Conservation (phyloP, 2,329 filamentous ascomycete genomes). For the Phoma herbarum region DNA sequence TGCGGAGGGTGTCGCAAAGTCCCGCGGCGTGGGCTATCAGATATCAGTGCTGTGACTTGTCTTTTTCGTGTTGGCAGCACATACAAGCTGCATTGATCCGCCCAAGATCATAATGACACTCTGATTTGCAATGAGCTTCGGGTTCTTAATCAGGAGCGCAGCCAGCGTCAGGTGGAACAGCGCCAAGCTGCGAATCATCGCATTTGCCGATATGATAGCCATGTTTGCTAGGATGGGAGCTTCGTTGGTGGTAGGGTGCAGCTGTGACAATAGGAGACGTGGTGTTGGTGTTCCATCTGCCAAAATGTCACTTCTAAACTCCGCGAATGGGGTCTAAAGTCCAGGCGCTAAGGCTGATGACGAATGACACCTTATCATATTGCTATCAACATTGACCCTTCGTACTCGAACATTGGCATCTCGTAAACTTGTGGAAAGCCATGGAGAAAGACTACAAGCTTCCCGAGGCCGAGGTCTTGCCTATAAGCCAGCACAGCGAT, state of each 20-base stretch:
- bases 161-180: slow-evolving; percentile 86
- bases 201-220: slow-evolving; percentile 81
- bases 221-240: slow-evolving; percentile 60
- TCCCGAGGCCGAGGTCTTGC: slow-evolving; percentile 5
- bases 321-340: slow-evolving; percentile 18
- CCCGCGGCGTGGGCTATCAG: slow-evolving; percentile 68
- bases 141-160: slow-evolving; percentile 82
- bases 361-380: slow-evolving; percentile 14
- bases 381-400: background rate
- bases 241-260: background rate
- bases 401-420: slow-evolving; percentile 2
- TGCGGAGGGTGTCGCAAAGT: slow-evolving; percentile 74
- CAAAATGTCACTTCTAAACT: slow-evolving; percentile 23
- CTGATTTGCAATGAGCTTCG: slow-evolving; percentile 77
- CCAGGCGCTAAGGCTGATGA: slow-evolving; percentile 23
- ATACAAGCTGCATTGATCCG: slow-evolving; percentile 82
- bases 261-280: slow-evolving; percentile 4
- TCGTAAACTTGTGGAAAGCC: background rate
- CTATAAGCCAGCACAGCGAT: slow-evolving; percentile 1
- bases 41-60: slow-evolving; percentile 1
- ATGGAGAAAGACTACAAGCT: slow-evolving; percentile 23
- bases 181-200: slow-evolving; percentile 81
- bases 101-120: slow-evolving; percentile 82
- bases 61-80: slow-evolving; percentile 27
- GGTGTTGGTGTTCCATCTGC: slow-evolving; percentile 9